phyloP scores from a whole-genome alignment of 129 eudicot species.

The Solidago caesia region DNA sequence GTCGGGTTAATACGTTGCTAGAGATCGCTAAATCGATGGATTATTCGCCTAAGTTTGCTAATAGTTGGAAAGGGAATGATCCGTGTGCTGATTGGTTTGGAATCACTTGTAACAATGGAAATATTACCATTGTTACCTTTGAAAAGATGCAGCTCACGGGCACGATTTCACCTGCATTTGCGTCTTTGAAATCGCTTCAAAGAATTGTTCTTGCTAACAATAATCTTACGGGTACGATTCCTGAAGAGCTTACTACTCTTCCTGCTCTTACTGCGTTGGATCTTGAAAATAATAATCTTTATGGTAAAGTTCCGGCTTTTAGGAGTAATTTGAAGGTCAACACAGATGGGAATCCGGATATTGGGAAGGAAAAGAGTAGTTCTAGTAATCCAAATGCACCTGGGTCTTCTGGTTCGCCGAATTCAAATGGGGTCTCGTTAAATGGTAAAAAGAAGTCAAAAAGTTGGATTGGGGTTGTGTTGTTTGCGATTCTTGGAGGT shows the following conservation, averaged over 20 bases:
- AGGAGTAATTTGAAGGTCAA: slow-evolving; percentile 56
- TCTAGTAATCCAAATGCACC: slow-evolving; percentile 31
- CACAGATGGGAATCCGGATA: slow-evolving; percentile 61
- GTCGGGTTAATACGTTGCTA: slow-evolving; percentile 63
- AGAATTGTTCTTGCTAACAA: slow-evolving; percentile 78
- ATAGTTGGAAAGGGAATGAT: slow-evolving; percentile 82
- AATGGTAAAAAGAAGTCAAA: slow-evolving; percentile 52
- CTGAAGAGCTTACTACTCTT: slow-evolving; percentile 68
- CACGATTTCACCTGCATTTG: slow-evolving; percentile 62
- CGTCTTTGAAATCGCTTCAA: slow-evolving; percentile 71
- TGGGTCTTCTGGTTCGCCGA: slow-evolving; percentile 21
- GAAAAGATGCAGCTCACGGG: slow-evolving; percentile 74
- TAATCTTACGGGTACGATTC: slow-evolving; percentile 76
- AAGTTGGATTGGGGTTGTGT: slow-evolving; percentile 47
- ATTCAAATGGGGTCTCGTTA: slow-evolving; percentile 29
- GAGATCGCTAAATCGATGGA: slow-evolving; percentile 57
- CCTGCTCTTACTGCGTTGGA: slow-evolving; percentile 65
- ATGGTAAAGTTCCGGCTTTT: slow-evolving; percentile 77
- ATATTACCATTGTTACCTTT: slow-evolving; percentile 69
- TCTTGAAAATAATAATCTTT: slow-evolving; percentile 63
- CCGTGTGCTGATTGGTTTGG: slow-evolving; percentile 93
- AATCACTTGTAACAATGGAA: slow-evolving; percentile 68
- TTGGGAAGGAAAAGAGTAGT: slow-evolving; percentile 59
- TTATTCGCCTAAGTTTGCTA: slow-evolving; percentile 64
- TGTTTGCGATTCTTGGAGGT: slow-evolving; percentile 61